phyloP scores from a whole-genome alignment of 1,284 basidiomycete genomes.

The Naganishia liquefaciens region DNA sequence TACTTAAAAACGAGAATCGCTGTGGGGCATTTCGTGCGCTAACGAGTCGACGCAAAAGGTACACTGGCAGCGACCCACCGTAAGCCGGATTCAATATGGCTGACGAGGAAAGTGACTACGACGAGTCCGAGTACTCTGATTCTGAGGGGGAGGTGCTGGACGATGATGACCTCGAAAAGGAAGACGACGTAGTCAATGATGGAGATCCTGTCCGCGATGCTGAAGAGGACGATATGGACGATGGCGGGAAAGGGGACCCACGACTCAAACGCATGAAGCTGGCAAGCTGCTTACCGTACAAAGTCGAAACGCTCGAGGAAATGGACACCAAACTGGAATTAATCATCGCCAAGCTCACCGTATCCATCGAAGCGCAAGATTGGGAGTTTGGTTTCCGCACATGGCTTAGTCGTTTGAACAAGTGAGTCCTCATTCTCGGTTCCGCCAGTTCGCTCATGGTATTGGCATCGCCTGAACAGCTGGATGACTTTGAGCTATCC shows the following conservation, averaged over 20 bases:
- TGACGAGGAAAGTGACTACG: conserved; percentile 24
- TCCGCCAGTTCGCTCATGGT: conserved; percentile 35
- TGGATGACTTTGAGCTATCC: conserved; percentile 83
- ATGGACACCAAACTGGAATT: conserved; percentile 80
- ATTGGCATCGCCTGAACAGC: conserved; percentile 53
- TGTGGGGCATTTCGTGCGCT: no score
- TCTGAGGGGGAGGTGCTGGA: conserved; percentile 25
- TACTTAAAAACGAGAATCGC: no score
- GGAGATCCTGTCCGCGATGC: conserved; percentile 1
- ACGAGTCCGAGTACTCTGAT: conserved; percentile 22
- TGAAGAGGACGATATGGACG: conserved; percentile 20
- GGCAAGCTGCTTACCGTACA: conserved; percentile 66
- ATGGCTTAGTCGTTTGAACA: conserved; percentile 74
- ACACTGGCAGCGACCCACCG: no score
- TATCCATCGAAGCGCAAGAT: conserved; percentile 77
- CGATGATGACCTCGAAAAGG: conserved; percentile 24
- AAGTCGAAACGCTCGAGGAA: conserved; percentile 72
- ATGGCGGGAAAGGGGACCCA: conserved; percentile 21
- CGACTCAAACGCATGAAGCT: conserved; percentile 30
- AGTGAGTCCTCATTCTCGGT: conserved; percentile 58
- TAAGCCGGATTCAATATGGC: conserved; percentile 5
- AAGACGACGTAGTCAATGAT: conserved; percentile 14
- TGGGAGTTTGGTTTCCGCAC: conserved; percentile 73
- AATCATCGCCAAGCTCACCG: conserved; percentile 65
- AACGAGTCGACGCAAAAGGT: no score